Evolutionary conservation across 2,329 filamentous ascomycete genomes (phyloP).

Genomic region (Myriosclerotinia duriaeana): DNA sequence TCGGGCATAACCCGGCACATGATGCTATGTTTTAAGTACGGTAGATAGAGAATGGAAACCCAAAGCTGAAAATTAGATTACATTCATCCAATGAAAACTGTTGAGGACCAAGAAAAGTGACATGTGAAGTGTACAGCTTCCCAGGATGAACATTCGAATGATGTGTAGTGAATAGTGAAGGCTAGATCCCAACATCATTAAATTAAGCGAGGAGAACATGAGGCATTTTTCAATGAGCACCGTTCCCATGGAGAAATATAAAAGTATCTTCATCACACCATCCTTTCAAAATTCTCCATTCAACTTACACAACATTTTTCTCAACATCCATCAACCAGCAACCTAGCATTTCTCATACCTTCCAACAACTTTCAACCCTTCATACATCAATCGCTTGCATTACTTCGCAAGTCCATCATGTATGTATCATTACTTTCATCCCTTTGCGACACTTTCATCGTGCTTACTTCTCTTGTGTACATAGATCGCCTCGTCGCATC

Average conservation of each 20-base stretch:
- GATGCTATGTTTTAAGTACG: not conserved
- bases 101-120: not conserved
- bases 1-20: not conserved
- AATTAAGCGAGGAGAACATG: conserved; percentile 5
- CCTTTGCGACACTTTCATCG: not conserved
- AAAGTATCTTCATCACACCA: not conserved
- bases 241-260: conserved; percentile 7
- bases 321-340: not conserved
- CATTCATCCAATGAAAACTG: not conserved
- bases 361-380: not conserved
- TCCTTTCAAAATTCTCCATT: not conserved
- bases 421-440: conserved; percentile 9
- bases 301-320: not conserved
- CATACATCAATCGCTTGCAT: conserved; percentile 14
- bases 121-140: not conserved
- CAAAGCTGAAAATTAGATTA: not conserved
- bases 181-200: not conserved
- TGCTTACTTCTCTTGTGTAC: conserved; percentile 10
- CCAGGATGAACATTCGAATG: not conserved
- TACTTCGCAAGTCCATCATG: conserved; percentile 3
- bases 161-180: conserved; percentile 5
- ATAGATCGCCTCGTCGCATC: conserved; percentile 2
- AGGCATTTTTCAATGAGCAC: not conserved
- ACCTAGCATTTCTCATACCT: not conserved
- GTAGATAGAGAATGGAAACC: not conserved